Percentiles rank a stretch among this genome's conserved stretches.
Evolutionary conservation across 164 flowering plant genomes (phyloP).

Genomic region (Kingdonia uniflora): DNA sequence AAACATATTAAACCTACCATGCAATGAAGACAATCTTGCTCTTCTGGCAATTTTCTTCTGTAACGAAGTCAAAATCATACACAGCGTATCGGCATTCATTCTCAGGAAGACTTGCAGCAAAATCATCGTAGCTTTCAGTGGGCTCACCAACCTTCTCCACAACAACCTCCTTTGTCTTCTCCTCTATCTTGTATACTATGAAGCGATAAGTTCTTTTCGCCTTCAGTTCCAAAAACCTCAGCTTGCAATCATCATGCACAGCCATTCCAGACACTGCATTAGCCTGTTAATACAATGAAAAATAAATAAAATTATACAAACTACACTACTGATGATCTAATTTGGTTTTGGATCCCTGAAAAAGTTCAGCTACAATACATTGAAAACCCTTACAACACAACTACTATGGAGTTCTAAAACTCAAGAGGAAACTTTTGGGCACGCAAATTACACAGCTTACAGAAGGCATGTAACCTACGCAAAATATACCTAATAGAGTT

Average conservation of each 20-base stretch:
- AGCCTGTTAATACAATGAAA: constrained; percentile 7
- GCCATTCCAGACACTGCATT: constrained; percentile 28
- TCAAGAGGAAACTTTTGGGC: too few species aligned
- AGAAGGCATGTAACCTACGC: too few species aligned
- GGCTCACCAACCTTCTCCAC: constrained; percentile 26
- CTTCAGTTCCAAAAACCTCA: constrained; percentile 23
- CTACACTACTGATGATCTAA: too few species aligned
- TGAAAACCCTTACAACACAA: too few species aligned
- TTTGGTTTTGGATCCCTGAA: too few species aligned
- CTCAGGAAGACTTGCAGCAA: constrained; percentile 19
- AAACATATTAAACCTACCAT: constrained; percentile 9
- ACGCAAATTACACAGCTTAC: too few species aligned
- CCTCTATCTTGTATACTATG: constrained; percentile 26
- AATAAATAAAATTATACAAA: not conserved
- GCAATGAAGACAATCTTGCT: constrained; percentile 18
- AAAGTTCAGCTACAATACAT: too few species aligned
- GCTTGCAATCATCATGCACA: constrained; percentile 27
- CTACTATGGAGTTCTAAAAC: too few species aligned
- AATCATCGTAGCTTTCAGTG: constrained; percentile 19
- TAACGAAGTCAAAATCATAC: constrained; percentile 23
- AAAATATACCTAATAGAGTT: too few species aligned
- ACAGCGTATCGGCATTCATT: constrained; percentile 24
- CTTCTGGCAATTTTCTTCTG: constrained; percentile 20
- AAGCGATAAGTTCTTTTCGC: constrained; percentile 25
- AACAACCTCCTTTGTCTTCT: constrained; percentile 19